These are phyloP conservation scores for Claviceps quebecensis DNA, from an alignment of 2,329 filamentous ascomycete species.

Conservation along the genomic window DNA sequence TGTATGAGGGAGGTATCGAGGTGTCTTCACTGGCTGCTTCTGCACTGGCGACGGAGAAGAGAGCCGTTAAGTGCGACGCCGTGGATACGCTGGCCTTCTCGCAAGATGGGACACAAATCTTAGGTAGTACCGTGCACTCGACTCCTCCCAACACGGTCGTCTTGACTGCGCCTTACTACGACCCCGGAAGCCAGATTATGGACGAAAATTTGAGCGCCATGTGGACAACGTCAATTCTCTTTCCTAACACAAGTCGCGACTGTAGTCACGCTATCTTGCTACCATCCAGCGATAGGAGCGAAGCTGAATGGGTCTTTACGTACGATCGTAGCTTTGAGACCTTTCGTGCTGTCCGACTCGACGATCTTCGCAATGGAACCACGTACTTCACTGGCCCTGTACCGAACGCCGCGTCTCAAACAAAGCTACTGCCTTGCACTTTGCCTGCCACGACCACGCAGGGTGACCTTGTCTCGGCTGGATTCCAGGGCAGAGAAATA, in stretches of 20 bases:
- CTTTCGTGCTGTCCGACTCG: constrained; percentile 62
- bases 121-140: constrained; percentile 58
- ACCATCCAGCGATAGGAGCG: constrained; percentile 44
- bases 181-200: constrained; percentile 51
- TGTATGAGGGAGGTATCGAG: constrained; percentile 80
- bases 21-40: constrained; percentile 59
- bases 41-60: constrained; percentile 50
- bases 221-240: constrained; percentile 78
- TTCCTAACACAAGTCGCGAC: constrained; percentile 65
- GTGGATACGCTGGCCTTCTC: constrained; percentile 67
- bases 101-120: constrained; percentile 60
- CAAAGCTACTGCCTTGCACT: constrained; percentile 53
- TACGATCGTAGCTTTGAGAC: constrained; percentile 66
- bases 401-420: constrained; percentile 34
- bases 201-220: constrained; percentile 58
- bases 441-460: constrained; percentile 53
- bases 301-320: constrained; percentile 63
- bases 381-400: constrained; percentile 66
- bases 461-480: constrained; percentile 59
- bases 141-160: constrained; percentile 57
- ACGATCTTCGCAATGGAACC: constrained; percentile 60
- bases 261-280: constrained; percentile 66
- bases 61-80: constrained; percentile 64
- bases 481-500: constrained; percentile 57
- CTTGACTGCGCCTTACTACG: constrained; percentile 67